A percentile compares a stretch with the other conserved stretches of the same genome.
Evolutionary conservation across 306 rosid genomes (phyloP).

Genomic region (Castanea sativa): DNA sequence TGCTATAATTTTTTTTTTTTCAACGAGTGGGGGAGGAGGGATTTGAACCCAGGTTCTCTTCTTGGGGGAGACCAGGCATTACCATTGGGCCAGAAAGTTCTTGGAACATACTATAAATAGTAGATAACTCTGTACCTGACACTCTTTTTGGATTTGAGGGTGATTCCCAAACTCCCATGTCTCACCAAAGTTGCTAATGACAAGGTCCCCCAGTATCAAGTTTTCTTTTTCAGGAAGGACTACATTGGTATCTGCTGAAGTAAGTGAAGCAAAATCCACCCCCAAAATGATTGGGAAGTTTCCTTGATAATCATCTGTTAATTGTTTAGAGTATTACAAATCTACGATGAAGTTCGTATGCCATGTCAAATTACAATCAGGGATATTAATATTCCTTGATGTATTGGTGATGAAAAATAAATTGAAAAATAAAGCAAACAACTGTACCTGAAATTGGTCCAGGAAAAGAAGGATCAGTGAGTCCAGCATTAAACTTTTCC

Average conservation of each 20-base stretch:
- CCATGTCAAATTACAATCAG: constrained; percentile 6
- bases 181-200: constrained; percentile 27
- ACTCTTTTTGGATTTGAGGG: constrained; percentile 37
- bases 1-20: no score
- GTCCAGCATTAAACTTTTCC: constrained; percentile 38
- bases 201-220: constrained; percentile 28
- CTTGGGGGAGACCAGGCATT: no score
- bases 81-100: no score
- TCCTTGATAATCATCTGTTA: constrained; percentile 48
- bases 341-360: neutral
- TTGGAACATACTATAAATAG: neutral
- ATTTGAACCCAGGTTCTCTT: no score
- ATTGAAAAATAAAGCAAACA: constrained; percentile 6
- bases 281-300: constrained; percentile 37
- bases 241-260: constrained; percentile 37
- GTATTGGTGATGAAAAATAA: neutral
- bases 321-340: constrained; percentile 11
- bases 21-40: no score
- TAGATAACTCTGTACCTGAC: constrained; percentile 52
- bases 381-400: neutral
- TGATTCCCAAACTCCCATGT: constrained; percentile 30
- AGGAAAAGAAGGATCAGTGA: constrained; percentile 37
- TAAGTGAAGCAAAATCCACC: constrained; percentile 32
- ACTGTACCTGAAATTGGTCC: constrained; percentile 41
- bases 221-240: constrained; percentile 42